These are phyloP conservation scores for Cyclanthera cordifolia DNA, from an alignment of 306 rosid species.

Conservation along the genomic window DNA sequence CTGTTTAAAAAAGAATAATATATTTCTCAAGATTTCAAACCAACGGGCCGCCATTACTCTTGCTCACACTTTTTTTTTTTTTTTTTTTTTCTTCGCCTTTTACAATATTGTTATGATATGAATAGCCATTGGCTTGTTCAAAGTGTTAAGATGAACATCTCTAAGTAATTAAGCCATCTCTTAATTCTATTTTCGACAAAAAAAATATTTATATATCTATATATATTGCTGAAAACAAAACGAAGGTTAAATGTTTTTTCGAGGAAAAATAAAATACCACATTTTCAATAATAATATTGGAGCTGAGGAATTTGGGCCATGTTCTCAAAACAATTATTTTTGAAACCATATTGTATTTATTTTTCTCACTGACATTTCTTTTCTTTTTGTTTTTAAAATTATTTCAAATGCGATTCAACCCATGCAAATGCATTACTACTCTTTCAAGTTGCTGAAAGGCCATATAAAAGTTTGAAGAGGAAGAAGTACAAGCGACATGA, in stretches of 20 bases:
- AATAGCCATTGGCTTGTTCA: neutral
- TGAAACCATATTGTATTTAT: neutral
- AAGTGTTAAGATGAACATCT: neutral
- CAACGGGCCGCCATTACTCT: conserved; percentile 12
- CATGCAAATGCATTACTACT: neutral
- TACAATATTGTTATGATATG: neutral
- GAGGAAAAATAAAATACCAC: too few species aligned
- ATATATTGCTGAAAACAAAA: too few species aligned
- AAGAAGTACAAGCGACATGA: conserved; percentile 4
- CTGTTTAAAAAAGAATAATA: conserved; percentile 9
- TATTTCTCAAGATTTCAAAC: conserved; percentile 6
- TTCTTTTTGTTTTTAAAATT: neutral
- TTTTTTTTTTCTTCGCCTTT: neutral
- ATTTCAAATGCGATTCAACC: neutral
- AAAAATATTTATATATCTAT: too few species aligned
- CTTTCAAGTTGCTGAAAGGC: conserved; percentile 6
- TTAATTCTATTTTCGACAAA: too few species aligned
- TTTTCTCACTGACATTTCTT: neutral
- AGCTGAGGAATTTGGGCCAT: too few species aligned
- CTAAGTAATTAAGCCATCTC: too few species aligned
- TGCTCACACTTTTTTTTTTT: neutral
- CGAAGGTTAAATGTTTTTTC: too few species aligned
- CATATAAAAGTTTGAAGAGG: neutral
- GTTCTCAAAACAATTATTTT: too few species aligned
- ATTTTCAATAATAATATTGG: too few species aligned